phyloP scores from a whole-genome alignment of 192 early-diverging fungal species.

The Backusella tuberculispora region DNA sequence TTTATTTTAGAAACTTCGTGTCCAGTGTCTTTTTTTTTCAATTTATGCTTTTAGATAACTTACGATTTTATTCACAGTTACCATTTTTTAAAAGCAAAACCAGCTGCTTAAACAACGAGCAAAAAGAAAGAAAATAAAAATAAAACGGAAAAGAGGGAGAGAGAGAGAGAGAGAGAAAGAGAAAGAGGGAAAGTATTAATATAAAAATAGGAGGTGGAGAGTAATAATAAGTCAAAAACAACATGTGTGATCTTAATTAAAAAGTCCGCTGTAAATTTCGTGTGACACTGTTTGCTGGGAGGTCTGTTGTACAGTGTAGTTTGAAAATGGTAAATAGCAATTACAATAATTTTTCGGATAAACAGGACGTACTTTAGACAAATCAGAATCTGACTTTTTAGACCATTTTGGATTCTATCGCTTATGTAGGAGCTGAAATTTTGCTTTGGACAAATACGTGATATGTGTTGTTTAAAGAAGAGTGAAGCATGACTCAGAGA shows the following conservation, averaged over 20 bases:
- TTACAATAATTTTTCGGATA: not conserved
- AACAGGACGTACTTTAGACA: too few relatives aligned
- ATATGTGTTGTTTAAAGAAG: too few relatives aligned
- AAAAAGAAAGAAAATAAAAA: not conserved
- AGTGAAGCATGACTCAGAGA: too few relatives aligned
- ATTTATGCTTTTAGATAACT: not conserved
- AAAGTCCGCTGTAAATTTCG: constrained; percentile 14
- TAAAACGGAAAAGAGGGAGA: not conserved
- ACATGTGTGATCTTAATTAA: not conserved
- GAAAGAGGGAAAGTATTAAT: constrained; percentile 12
- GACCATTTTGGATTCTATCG: too few relatives aligned
- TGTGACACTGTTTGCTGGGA: not conserved
- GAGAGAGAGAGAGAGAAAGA: constrained; percentile 12
- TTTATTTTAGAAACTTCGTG: not conserved
- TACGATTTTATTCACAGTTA: constrained; percentile 30
- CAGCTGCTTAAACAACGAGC: constrained; percentile 28
- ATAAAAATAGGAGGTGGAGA: constrained; percentile 21
- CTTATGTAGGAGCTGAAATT: too few relatives aligned
- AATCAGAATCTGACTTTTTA: too few relatives aligned
- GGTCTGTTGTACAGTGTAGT: constrained; percentile 1
- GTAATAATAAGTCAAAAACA: constrained; percentile 13
- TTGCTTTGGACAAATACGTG: too few relatives aligned
- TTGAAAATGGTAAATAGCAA: constrained; percentile 15
- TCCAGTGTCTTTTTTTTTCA: not conserved
- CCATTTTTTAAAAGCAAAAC: constrained; percentile 19